Base-by-base conservation (phyloP, 345 rosid genomes). In the Turnera subulata region DNA sequence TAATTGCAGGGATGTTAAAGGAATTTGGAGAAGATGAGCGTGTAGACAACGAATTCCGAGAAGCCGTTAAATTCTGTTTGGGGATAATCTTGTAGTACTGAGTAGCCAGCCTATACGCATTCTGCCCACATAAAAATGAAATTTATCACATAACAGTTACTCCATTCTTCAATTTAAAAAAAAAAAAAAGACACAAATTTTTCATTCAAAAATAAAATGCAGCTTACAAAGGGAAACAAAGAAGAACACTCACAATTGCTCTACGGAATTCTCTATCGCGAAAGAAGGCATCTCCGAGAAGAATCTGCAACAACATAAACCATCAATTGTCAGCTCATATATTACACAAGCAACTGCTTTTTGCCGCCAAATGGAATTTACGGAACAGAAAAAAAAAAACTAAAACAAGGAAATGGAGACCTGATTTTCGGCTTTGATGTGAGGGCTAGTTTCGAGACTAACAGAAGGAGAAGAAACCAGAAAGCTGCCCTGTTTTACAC, bases 401-500 rank as follows among this genome's bases (percentile, higher is more conserved):
- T 10, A 42, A 11, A 25, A 58, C 38, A 17, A 59, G 11, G 45
- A 11, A 40, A 45, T 16, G 11, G 38, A 21, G 13, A 87, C 99
- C 86, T 87, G 79, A 78, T 81, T 87, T 65, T 93, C 97, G 14
- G 97, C 90, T 53, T 93, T 93, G 73, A 84, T 84, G 49, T 87
- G 95, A 20, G 97, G 88, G 63, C 65, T 82, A 54, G 94, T 67
- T 58, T 93, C 99, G 42, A 81, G 65, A 58, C 76, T 87, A 49
- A 75, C 78, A 14, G 84, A 59, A 52, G 95, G 81, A 5, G 97
- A 86, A 2, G 99, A 89, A 38, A 85, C 96, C 25, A 93, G 84
- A 53, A 93, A 93, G 62, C 82, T 75, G 15, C 97, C 97, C 99
- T 89, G 71, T 25, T 38, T n/a, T 11, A 33, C 58, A 59, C 0